Evolutionary conservation across 208 protist genomes (phyloP).

Genomic region (Leishmania gerbilli): DNA sequence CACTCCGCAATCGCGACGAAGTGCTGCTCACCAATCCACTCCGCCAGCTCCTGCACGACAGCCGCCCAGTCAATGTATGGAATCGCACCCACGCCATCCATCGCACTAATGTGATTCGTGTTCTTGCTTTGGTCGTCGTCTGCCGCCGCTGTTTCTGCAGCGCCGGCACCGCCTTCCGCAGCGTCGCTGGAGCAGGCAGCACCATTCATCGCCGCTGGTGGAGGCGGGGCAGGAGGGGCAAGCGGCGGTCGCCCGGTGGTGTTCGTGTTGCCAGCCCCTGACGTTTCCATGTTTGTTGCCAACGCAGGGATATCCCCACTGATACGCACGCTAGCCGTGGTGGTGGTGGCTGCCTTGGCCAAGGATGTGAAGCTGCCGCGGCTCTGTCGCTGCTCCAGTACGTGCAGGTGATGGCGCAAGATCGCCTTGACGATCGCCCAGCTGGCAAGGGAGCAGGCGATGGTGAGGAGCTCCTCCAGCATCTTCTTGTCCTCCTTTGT

Average conservation of each 20-base stretch:
- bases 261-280: conserved; percentile 4
- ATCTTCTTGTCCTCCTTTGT: conserved; percentile 36
- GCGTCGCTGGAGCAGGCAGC: background rate
- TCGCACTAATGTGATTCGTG: background rate
- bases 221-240: conserved; percentile 10
- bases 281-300: conserved; percentile 2
- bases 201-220: conserved; percentile 7
- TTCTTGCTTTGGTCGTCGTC: background rate
- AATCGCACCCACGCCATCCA: background rate
- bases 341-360: background rate
- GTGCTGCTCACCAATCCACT: conserved; percentile 39
- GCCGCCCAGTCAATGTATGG: conserved; percentile 60
- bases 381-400: conserved; percentile 16
- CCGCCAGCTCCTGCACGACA: conserved; percentile 63
- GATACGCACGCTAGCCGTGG: background rate
- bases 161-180: background rate
- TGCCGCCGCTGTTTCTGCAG: background rate
- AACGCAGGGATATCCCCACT: conserved; percentile 3
- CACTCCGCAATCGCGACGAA: conserved; percentile 41
- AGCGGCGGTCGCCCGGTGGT: conserved; percentile 17
- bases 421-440: conserved; percentile 71
- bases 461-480: conserved; percentile 52
- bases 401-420: conserved; percentile 51
- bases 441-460: conserved; percentile 57
- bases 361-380: background rate